phyloP scores from a whole-genome alignment of 2,329 filamentous ascomycete genomes.

The Amylocarpus encephaloides region DNA sequence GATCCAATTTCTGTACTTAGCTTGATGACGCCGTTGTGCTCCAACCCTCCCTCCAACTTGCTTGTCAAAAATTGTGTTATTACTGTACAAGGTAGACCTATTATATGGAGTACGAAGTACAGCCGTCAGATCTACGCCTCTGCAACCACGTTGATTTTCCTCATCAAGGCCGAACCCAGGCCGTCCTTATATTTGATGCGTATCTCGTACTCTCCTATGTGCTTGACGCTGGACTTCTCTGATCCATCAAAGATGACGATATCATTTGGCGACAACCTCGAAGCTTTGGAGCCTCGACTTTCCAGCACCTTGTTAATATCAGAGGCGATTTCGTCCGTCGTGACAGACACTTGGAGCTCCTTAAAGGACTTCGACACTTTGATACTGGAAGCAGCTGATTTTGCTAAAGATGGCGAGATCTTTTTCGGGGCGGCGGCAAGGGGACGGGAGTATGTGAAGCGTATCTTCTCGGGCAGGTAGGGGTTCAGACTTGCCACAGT shows the following conservation, averaged over 20 bases:
- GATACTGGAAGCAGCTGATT: slow-evolving; percentile 26
- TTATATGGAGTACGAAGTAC: no score
- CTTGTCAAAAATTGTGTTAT: slow-evolving; percentile 12
- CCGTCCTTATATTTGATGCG: slow-evolving; percentile 43
- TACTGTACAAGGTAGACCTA: no score
- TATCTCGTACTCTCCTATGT: slow-evolving; percentile 45
- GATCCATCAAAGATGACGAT: slow-evolving; percentile 41
- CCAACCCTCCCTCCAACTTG: no score
- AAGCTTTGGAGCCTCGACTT: slow-evolving; percentile 44
- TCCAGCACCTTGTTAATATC: slow-evolving; percentile 43
- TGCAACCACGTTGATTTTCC: slow-evolving; percentile 37
- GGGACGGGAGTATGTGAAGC: slow-evolving; percentile 24
- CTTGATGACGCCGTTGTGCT: no score
- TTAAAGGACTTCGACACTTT: slow-evolving; percentile 27
- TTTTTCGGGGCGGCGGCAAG: slow-evolving; percentile 30
- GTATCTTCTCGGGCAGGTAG: slow-evolving; percentile 24
- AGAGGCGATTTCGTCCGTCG: slow-evolving; percentile 43
- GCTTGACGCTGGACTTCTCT: slow-evolving; percentile 41
- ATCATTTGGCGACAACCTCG: slow-evolving; percentile 43
- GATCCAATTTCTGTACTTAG: no score
- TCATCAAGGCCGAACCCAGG: slow-evolving; percentile 35
- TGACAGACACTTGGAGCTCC: slow-evolving; percentile 34
- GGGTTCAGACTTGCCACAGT: slow-evolving; percentile 20
- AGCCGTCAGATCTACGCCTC: slow-evolving; percentile 20
- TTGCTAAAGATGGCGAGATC: slow-evolving; percentile 26